Evolutionary conservation across 495 filamentous ascomycete species (phyloP), one percentile per base, ranked within the genome.

Genomic region (Xylaria longipes): DNA sequence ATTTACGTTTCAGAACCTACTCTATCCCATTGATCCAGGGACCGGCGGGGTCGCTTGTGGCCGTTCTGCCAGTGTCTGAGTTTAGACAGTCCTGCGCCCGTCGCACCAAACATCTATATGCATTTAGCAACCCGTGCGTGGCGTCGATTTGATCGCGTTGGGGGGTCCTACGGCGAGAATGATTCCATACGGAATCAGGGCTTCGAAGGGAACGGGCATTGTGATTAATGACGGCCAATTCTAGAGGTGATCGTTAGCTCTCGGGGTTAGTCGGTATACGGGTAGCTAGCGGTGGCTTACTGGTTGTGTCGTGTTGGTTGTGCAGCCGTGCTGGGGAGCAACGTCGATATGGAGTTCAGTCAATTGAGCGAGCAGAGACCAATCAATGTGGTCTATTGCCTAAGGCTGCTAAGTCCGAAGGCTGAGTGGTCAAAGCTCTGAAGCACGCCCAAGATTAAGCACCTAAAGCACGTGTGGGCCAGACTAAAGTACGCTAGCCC

Each of bases 151-250:
- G 73, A 29, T 68, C 54, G 74, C 22, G 65, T 72, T 63, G 62
- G 72, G 67, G 66, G 71, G 69, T 86, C 94, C 81, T 86, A 98
- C 95, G 80, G 82, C 86, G 64, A 94, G 80, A 83, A 97, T 93
- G 87, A 98, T 95, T 75, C 88, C 96, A 85, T 97, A 98, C 60
- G 96, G 96, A 80, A 99, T 83, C 76, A 99, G 84, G 71, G 94
- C 91, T 87, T 99, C 96, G 85, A 98, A 98, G 65, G 96, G 96
- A 73, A 99, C 90, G 81, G 92, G 93, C 96, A 98, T 98, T 61
- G 77, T 87, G 87, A 73, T 68, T 67, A 71, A 71, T 72, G 64
- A 29, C 17, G 22, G 29, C 58, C 41, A 22, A 64, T 65, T 48
- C 62, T 76, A 35, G 46, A 41, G 35, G 65, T 31, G 12, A n/a